Evolutionary conservation across 495 filamentous ascomycete species (phyloP).

Genomic region (Parachaetomium inaequale): DNA sequence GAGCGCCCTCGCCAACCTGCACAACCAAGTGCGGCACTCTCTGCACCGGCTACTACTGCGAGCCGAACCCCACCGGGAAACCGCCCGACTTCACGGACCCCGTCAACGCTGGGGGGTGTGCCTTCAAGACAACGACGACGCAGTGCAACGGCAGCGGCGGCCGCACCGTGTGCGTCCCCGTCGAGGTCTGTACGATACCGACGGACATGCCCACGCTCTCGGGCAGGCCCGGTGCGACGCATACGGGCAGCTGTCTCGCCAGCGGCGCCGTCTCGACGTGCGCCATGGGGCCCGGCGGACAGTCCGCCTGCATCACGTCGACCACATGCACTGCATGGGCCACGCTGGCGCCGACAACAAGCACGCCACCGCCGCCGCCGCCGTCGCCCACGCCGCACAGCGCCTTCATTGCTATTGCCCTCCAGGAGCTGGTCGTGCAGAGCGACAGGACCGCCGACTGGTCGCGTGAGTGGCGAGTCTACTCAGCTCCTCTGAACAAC

Average conservation of each 20-base stretch:
- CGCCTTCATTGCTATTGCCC: background rate
- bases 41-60: background rate
- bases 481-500: background rate
- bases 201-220: background rate
- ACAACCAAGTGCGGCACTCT: background rate
- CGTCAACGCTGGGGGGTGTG: too few species aligned
- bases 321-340: background rate
- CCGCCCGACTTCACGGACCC: background rate
- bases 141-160: slow-evolving; percentile 5
- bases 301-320: background rate
- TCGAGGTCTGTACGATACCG: background rate
- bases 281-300: background rate
- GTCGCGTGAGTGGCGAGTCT: background rate
- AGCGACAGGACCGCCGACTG: background rate
- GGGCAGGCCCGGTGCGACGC: background rate
- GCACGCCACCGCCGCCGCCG: background rate
- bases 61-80: background rate
- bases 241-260: background rate
- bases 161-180: background rate
- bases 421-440: background rate
- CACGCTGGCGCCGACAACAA: background rate
- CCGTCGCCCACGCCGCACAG: background rate
- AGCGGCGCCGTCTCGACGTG: background rate
- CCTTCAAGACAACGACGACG: background rate
- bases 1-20: background rate